phyloP scores from a whole-genome alignment of 202 grass and related monocot genomes.

The Musa balbisiana region DNA sequence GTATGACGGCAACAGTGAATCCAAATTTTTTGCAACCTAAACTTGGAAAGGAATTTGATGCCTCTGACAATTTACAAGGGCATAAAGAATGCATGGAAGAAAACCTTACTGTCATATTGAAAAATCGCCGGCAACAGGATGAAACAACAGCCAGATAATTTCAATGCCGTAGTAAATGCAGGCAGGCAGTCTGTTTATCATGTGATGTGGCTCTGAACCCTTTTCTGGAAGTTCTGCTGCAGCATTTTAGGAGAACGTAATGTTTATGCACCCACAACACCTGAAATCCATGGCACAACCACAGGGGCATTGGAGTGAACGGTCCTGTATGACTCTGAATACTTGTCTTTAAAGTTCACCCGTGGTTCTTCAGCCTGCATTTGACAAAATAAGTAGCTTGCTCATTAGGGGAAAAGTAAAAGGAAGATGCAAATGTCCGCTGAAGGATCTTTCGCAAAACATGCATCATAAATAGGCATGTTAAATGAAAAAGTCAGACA shows the following conservation, averaged over 20 bases:
- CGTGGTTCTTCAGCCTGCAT: slow-evolving; percentile 59
- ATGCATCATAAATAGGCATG: background rate
- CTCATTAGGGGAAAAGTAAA: background rate
- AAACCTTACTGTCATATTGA: background rate
- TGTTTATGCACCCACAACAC: slow-evolving; percentile 43
- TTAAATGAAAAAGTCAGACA: too few species aligned
- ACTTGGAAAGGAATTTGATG: background rate
- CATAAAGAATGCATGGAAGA: background rate
- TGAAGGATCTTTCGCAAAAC: background rate
- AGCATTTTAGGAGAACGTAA: background rate
- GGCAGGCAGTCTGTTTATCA: background rate
- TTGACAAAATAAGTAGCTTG: slow-evolving; percentile 14
- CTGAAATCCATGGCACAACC: slow-evolving; percentile 91
- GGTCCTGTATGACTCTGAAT: slow-evolving; percentile 71
- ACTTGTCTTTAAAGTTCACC: slow-evolving; percentile 79
- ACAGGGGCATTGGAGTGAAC: slow-evolving; percentile 67
- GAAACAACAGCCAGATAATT: background rate
- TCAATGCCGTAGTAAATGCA: background rate
- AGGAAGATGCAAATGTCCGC: too few species aligned
- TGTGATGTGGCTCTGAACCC: background rate
- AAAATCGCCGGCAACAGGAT: background rate
- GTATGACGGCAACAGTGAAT: background rate
- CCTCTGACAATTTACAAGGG: background rate
- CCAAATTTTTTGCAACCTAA: background rate
- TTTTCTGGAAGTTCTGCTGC: background rate